Base-by-base conservation (phyloP, 2,329 filamentous ascomycete species). In the Xylaria sp. region DNA sequence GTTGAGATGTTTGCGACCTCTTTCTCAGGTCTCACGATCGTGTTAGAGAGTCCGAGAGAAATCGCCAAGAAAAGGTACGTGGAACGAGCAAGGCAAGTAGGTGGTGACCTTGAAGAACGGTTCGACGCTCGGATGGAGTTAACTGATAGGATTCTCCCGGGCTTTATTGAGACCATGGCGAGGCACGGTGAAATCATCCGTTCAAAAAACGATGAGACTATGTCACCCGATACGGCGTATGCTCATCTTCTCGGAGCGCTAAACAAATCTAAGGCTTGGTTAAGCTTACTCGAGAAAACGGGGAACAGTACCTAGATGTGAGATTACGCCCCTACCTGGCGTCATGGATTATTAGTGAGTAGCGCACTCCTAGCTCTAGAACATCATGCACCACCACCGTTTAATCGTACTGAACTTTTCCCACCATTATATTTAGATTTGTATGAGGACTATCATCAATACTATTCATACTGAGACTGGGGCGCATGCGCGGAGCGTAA, bases 1-100 rank as follows among this genome's bases (percentile, higher is more conserved):
- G 25, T 68, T 10, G 4, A 32, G 12, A 12, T 5, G 9, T 54
- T 48, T 27, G 13, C 2, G 5, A 1, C 2, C 2, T 1, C 1
- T 0, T 68, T 44, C 10, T 51, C 48, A 18, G 63, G 69, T 13
- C 27, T 69, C 18, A 66, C 66, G 0, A 70, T 70, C 18, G 53
- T 61, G 4, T 47, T 66, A 16, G 63, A 69, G 6, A 60, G 48
- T 18, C 54, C 66, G 1, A 35, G 35, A 32, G 63, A 54, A 21
- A n/a, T 65, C 9, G 59, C 62, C 1, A 63, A 21, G 25, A 25
- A 62, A 37, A 62, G 66, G 1, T 69, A 61, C 23, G 1, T 63
- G 18, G 35, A 35, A 9, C 58, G 61, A 47, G 37, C 37, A 10
- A 61, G 53, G 18, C 4, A n/a, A 5, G n/a, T 5, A 5, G 1